A percentile compares a stretch with the other conserved stretches of the same genome.
Conservation (phyloP, 257 asterid species). For the Cinchona pubescens region DNA sequence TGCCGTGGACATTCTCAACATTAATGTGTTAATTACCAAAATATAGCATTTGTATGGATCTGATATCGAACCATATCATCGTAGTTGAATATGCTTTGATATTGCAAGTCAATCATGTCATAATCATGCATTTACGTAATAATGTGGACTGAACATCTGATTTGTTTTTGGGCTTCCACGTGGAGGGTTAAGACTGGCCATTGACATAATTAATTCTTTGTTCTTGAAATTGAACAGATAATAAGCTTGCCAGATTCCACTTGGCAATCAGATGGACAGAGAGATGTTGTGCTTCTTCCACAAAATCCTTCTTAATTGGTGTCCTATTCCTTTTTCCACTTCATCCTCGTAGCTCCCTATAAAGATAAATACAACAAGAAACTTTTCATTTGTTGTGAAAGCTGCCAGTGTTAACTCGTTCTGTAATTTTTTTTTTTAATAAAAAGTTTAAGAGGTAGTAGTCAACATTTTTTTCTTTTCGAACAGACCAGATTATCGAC, state of each 20-base stretch:
- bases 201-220: background rate
- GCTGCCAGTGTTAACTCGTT: too few species aligned
- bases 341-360: too few species aligned
- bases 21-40: background rate
- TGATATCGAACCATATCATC: background rate
- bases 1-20: constrained; percentile 3
- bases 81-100: background rate
- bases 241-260: constrained; percentile 1
- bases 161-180: constrained; percentile 9
- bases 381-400: too few species aligned
- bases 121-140: background rate
- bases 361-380: too few species aligned
- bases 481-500: too few species aligned
- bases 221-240: constrained; percentile 7
- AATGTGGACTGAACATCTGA: constrained; percentile 2
- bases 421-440: too few species aligned
- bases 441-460: too few species aligned
- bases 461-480: too few species aligned
- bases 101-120: constrained; percentile 8
- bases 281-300: background rate
- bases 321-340: too few species aligned
- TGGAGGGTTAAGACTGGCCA: constrained; percentile 18
- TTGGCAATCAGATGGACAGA: constrained; percentile 1
- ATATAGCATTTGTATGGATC: background rate
- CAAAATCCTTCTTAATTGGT: too few species aligned